Base-by-base conservation (phyloP, 768 basidiomycete genomes). In the Tephrocybe sp. region DNA sequence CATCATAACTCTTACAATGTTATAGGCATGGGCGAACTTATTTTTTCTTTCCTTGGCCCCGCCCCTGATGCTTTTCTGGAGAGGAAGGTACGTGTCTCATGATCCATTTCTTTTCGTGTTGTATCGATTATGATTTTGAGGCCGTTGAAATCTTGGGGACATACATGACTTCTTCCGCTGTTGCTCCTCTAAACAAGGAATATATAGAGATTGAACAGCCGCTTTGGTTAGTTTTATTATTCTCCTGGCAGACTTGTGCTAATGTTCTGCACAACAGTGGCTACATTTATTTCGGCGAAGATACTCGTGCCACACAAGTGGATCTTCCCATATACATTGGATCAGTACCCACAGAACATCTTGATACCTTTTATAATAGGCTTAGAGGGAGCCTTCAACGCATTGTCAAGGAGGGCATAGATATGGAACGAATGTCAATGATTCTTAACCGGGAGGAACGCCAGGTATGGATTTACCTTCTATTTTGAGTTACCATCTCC, bases 141-240 rank as follows among this genome's bases (percentile, higher is more conserved):
- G 96, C 95, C 13, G 63, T 98, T 49, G 92, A 96, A 51, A 73
- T 97, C 43, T 72, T 99, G 17, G 80, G 83, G n/a, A 80, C 80
- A 22, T 99, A 99, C 63, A 73, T 99, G 22, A 94, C 93, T 33
- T 90, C 90, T 14, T 90, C 89, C 32, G 71, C 88, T 2, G 85
- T 82, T 16, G 87, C 90, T 12, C 89, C 89, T 40, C 67, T 92
- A 52, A 91, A 87, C 62, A 97, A 95, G 68, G 90, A 94, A 67
- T 97, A 88, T 55, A 78, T 98, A 36, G 97, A 99, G 68, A 89
- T 87, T 45, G 85, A 93, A 57, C 83, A 85, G 42, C 97, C 97
- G 0, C 77, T 90, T 45, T 97, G 93, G 92, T 91, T 58, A 36
- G 77, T 62, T 16, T 26, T 20, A 32, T 38, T 39, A 16, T 11